Base-by-base conservation (phyloP, 1,284 basidiomycete species). In the Peniophora sp. region DNA sequence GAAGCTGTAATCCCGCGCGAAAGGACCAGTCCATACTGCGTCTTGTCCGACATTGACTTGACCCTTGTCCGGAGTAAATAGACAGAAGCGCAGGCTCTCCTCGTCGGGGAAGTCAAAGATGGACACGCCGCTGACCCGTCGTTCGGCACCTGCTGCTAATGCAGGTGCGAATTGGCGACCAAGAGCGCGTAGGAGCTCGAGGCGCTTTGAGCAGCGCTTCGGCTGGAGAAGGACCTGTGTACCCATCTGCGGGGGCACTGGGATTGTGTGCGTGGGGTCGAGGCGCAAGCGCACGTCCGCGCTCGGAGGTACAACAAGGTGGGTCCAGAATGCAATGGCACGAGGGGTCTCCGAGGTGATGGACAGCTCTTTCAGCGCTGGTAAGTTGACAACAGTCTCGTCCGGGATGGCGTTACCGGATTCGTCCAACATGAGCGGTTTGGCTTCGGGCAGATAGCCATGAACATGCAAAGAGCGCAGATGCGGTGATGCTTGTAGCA, bases 31-130 rank as follows among this genome's bases (percentile, higher is more conserved):
- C 43, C 43, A 45, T n/a, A 17, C n/a, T 41, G 37, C 37, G 37
- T 41, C 37, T 20, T 41, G 37, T 20, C 43, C 43, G 12, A 22
- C 43, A 20, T 45, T 45, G n/a, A 20, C 20, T 22, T 24, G 43
- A n/a, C 23, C 23, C 20, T 14, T 9, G 10, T 45, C 43, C n/a
- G 20, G 43, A 8, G 43, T 24, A 20, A 22, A 45, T 9, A 45
- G 43, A 22, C 43, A 45, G 43, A 45, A 23, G 12, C 43, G 43
- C 14, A 45, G n/a, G 20, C 20, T 23, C 14, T 45, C 43, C 2
- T 45, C 43, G 20, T 45, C 43, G 5, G 43, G 43, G 43, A 45
- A 45, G 43, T 45, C 43, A n/a, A 45, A 45, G 20, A 45, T n/a
- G 43, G n/a, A 20, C 18, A 45, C 20, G 43, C 43, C 43, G 43